Base-by-base conservation (phyloP, 306 rosid species). In the Mimosa pudica region DNA sequence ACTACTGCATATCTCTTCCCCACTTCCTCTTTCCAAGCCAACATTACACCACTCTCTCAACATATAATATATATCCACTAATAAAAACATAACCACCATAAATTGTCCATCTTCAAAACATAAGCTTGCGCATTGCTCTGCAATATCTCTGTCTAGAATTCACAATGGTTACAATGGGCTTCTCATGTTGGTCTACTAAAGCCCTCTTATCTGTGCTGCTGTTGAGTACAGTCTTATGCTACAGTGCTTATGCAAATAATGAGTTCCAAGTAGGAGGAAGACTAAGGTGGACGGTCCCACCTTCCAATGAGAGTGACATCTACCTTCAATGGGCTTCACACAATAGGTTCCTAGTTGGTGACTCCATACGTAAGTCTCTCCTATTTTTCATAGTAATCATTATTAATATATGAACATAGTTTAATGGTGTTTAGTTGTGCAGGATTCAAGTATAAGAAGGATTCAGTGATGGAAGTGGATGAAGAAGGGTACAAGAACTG, bases 311-410 rank as follows among this genome's bases (percentile, higher is more conserved):
- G 85, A 89, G 78, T 80, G 72, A 87, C 68, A 44, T 82, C 86
- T 92, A 84, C 90, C 93, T 89, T 67, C 83, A 79, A 8, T 95
- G 98, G 98, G 98, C 98, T 81, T 89, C 97, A 1, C 79, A 81
- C 80, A 87, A 91, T 83, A 82, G 97, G 77, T 95, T 95, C 87
- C 90, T 36, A 32, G 83, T 84, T 17, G 92, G 90, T 7, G 95
- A 92, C 74, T 14, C 91, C 77, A 60, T 92, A 35, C 79, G 98
- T 95, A 87, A 61, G 97, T 79, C 57, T 38, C 49, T 45, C 3
- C 10, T 17, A 8, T 51, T 67, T 14, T 44, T 62, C 10, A 0
- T 38, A 18, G 13, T 51, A 24, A 8, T 62, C 17, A 8, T 46
- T 6, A 4, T 2, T 11, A 32, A 30, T 1, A 24, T 24, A 24